These are phyloP conservation scores for Trifolium pratense DNA, from an alignment of 306 rosid species.

Conservation along the genomic window DNA sequence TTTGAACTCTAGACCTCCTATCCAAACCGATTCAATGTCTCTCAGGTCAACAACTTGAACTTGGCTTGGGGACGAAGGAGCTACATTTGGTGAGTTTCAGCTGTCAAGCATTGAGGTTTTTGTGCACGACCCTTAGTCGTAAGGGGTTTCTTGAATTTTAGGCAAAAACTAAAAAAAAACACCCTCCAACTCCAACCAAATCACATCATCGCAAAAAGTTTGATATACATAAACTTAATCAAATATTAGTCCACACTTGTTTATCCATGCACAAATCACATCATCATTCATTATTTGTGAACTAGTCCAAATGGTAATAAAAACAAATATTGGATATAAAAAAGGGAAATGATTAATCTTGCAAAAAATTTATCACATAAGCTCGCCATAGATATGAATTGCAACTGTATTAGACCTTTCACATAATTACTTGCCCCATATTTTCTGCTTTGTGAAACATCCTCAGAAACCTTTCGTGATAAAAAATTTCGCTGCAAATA, in stretches of 20 bases:
- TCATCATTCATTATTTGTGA: constrained; percentile 5
- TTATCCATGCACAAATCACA: background rate
- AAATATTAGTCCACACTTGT: background rate
- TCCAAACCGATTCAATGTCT: background rate
- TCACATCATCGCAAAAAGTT: background rate
- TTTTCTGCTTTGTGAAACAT: too few species aligned
- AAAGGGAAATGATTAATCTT: too few species aligned
- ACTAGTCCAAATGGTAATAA: background rate
- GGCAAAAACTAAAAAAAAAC: background rate
- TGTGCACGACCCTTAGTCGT: too few species aligned
- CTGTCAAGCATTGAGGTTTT: background rate
- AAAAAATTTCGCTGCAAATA: too few species aligned
- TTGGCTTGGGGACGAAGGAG: background rate
- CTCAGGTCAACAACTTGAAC: background rate
- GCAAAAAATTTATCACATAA: too few species aligned
- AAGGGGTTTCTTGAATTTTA: too few species aligned
- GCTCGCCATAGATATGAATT: too few species aligned
- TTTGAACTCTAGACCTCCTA: background rate
- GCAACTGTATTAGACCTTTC: too few species aligned
- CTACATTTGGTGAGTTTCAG: background rate
- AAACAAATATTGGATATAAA: constrained; percentile 8
- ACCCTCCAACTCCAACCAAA: constrained; percentile 20
- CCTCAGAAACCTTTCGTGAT: too few species aligned
- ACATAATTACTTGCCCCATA: too few species aligned
- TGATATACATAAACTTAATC: background rate